These are phyloP conservation scores for Trichophyton benhamiae DNA, from an alignment of 2,329 filamentous ascomycete species.

Conservation along the genomic window DNA sequence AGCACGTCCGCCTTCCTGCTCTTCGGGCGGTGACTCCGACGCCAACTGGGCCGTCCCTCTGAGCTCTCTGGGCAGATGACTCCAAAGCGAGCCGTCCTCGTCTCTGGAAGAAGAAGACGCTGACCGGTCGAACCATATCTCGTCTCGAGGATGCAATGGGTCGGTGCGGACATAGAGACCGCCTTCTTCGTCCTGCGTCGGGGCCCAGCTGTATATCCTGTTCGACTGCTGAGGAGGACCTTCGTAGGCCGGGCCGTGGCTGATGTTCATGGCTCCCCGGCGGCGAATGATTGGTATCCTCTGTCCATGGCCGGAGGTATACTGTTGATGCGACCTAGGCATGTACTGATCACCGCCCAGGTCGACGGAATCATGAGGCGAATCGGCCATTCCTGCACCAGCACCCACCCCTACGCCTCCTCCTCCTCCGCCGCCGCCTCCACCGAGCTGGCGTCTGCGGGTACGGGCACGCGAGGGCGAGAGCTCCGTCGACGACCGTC, in stretches of 20 bases:
- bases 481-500: slow-evolving; percentile 14
- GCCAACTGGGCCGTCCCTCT: neutral
- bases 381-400: neutral
- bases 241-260: slow-evolving; percentile 42
- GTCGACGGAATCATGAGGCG: neutral
- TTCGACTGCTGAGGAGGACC: slow-evolving; percentile 42
- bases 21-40: slow-evolving; percentile 13
- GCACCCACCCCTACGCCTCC: neutral
- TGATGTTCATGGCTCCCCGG: slow-evolving; percentile 29
- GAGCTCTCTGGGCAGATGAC: neutral
- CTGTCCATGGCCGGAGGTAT: neutral
- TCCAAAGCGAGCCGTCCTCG: neutral
- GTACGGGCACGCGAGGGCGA: slow-evolving; percentile 1
- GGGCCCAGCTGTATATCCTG: slow-evolving; percentile 50
- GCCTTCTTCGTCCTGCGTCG: slow-evolving; percentile 26
- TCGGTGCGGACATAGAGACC: neutral
- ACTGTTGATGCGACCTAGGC: neutral
- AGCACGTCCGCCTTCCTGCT: slow-evolving; percentile 15
- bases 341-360: neutral
- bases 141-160: neutral
- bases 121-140: neutral
- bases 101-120: neutral
- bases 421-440: neutral
- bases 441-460: neutral
- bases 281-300: slow-evolving; percentile 23